These are phyloP conservation scores for Pseudozyma thailandica DNA, from an alignment of 1,284 basidiomycete genomes.

Conservation along the genomic window DNA sequence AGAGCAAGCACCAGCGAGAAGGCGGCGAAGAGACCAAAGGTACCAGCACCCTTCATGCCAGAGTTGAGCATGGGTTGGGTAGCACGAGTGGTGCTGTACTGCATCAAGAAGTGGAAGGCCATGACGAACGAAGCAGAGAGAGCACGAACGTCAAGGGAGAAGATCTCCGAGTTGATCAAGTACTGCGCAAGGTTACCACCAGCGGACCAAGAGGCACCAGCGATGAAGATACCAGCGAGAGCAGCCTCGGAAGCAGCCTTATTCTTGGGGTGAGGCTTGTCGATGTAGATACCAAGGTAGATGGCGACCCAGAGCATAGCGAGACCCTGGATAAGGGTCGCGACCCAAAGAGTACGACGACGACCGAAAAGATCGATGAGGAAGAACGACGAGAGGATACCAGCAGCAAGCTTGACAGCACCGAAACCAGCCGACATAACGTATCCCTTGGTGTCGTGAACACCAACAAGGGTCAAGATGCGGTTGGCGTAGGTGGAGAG, in stretches of 20 bases:
- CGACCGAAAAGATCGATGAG: conserved; percentile 49
- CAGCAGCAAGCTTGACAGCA: conserved; percentile 42
- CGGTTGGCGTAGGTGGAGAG: conserved; percentile 51
- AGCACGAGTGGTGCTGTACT: conserved; percentile 43
- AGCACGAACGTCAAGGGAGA: conserved; percentile 43
- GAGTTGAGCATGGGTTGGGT: conserved; percentile 51
- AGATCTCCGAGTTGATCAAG: conserved; percentile 50
- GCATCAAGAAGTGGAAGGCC: conserved; percentile 46
- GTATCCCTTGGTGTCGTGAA: conserved; percentile 38
- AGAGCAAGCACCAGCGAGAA: conserved; percentile 34
- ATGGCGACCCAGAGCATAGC: conserved; percentile 49
- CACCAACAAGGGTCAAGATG: conserved; percentile 38
- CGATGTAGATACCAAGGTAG: conserved; percentile 45
- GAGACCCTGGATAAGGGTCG: conserved; percentile 36
- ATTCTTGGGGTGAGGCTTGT: conserved; percentile 25
- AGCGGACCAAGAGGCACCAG: conserved; percentile 42
- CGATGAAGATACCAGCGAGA: conserved; percentile 42
- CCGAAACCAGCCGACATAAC: conserved; percentile 50
- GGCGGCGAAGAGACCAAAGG: conserved; percentile 40
- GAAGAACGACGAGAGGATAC: conserved; percentile 49
- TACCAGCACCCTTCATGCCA: conserved; percentile 38
- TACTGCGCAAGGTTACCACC: conserved; percentile 51
- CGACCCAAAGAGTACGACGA: conserved; percentile 42
- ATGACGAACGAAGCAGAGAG: conserved; percentile 46
- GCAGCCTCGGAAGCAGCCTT: conserved; percentile 41